Evolutionary conservation across 768 basidiomycete species (phyloP).

Genomic region (Tricholoma terreum): DNA sequence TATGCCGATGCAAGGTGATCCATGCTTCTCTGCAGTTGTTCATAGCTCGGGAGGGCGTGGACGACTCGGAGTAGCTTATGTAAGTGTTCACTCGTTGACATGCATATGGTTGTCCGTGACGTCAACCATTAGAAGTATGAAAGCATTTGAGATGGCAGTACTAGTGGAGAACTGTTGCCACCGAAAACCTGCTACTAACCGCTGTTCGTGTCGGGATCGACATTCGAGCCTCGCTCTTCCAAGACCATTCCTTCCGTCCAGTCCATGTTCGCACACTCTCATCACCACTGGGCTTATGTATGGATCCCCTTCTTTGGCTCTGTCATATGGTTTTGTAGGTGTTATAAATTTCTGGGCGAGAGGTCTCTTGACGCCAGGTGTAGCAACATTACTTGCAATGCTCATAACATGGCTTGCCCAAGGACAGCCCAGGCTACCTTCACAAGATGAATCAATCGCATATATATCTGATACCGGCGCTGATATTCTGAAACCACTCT

Average conservation of each 20-base stretch:
- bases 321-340: slow-evolving; percentile 64
- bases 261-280: slow-evolving; percentile 22
- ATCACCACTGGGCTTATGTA: slow-evolving; percentile 56
- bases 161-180: too few relatives aligned
- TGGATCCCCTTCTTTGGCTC: slow-evolving; percentile 61
- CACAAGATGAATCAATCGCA: slow-evolving; percentile 55
- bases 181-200: too few relatives aligned
- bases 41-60: too few relatives aligned
- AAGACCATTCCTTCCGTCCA: too few relatives aligned
- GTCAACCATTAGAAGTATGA: not conserved
- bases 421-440: slow-evolving; percentile 58
- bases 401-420: slow-evolving; percentile 67
- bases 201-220: too few relatives aligned
- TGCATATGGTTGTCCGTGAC: too few relatives aligned
- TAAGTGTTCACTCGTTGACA: too few relatives aligned
- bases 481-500: slow-evolving; percentile 69
- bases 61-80: too few relatives aligned
- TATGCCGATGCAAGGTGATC: too few relatives aligned
- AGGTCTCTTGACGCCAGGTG: not conserved
- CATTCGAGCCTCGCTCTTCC: too few relatives aligned
- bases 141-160: not conserved
- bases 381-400: slow-evolving; percentile 64
- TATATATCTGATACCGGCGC: slow-evolving; percentile 83
- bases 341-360: not conserved
- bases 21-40: too few relatives aligned